phyloP scores from a whole-genome alignment of 2,329 filamentous ascomycete species.

The Trichoderma afroharzianum region DNA sequence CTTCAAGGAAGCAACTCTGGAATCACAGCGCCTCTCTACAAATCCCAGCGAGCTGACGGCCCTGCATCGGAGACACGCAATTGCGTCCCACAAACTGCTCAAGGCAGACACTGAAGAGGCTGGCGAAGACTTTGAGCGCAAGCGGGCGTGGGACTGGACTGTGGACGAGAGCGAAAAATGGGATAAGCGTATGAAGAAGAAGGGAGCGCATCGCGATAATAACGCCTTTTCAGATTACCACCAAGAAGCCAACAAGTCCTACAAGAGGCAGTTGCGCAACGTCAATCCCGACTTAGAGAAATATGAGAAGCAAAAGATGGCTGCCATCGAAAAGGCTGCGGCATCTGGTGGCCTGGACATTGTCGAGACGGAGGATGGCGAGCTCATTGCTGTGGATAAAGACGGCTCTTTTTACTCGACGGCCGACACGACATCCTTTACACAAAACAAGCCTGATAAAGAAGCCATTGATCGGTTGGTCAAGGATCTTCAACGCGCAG shows the following conservation, averaged over 20 bases:
- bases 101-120: conserved; percentile 84
- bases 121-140: conserved; percentile 93
- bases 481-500: conserved; percentile 79
- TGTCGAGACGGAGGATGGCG: conserved; percentile 90
- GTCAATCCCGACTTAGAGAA: conserved; percentile 72
- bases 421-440: conserved; percentile 75
- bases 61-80: conserved; percentile 79
- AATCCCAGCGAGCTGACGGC: conserved; percentile 75
- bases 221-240: conserved; percentile 88
- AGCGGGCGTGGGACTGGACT: conserved; percentile 98
- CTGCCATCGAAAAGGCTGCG: conserved; percentile 79
- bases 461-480: conserved; percentile 86
- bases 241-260: conserved; percentile 84
- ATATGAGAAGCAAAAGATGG: conserved; percentile 85
- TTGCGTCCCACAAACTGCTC: conserved; percentile 86
- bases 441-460: conserved; percentile 81
- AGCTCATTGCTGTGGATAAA: conserved; percentile 89
- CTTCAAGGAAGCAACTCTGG: conserved; percentile 76
- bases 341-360: conserved; percentile 83
- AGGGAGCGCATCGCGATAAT: conserved; percentile 73
- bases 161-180: conserved; percentile 89
- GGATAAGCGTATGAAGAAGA: conserved; percentile 89
- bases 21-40: conserved; percentile 73
- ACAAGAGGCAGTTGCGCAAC: conserved; percentile 83
- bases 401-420: conserved; percentile 89